These are phyloP conservation scores for Diplotaxis tenuifolia DNA, from an alignment of 345 rosid genomes.

Conservation along the genomic window DNA sequence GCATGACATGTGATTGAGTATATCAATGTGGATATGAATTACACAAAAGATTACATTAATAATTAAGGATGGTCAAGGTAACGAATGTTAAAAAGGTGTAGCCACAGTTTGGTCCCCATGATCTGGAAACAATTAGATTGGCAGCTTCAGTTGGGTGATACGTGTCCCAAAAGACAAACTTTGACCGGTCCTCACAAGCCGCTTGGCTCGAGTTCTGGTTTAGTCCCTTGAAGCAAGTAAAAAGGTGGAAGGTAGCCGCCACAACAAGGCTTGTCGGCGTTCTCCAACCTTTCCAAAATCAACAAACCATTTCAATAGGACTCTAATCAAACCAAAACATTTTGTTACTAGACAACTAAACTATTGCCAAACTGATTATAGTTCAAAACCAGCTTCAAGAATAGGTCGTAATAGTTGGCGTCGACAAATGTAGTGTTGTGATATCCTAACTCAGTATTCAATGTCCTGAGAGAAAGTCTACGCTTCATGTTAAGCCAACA, in stretches of 20 bases:
- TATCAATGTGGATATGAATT: neutral
- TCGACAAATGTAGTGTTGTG: constrained; percentile 45
- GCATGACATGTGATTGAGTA: neutral
- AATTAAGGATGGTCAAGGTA: constrained; percentile 36
- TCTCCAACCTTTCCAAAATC: constrained; percentile 42
- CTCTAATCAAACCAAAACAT: no score
- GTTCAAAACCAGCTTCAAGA: constrained; percentile 40
- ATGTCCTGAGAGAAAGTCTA: constrained; percentile 17
- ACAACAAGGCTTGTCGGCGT: constrained; percentile 49
- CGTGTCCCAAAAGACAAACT: constrained; percentile 65
- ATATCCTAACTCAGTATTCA: constrained; percentile 39
- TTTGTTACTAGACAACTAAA: neutral
- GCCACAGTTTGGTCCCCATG: constrained; percentile 41
- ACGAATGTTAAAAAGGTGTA: constrained; percentile 50
- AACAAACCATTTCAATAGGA: neutral
- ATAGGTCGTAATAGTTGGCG: constrained; percentile 46
- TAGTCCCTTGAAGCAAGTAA: constrained; percentile 41
- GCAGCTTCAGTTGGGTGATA: constrained; percentile 64
- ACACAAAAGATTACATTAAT: neutral
- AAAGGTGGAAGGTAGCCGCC: constrained; percentile 52
- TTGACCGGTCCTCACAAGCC: constrained; percentile 47
- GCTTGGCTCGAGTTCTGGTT: constrained; percentile 28
- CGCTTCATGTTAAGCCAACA: constrained; percentile 47
- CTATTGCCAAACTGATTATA: constrained; percentile 46
- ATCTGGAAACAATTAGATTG: constrained; percentile 44